phyloP scores from a whole-genome alignment of 257 asterid species.

The Solanum chaucha region DNA sequence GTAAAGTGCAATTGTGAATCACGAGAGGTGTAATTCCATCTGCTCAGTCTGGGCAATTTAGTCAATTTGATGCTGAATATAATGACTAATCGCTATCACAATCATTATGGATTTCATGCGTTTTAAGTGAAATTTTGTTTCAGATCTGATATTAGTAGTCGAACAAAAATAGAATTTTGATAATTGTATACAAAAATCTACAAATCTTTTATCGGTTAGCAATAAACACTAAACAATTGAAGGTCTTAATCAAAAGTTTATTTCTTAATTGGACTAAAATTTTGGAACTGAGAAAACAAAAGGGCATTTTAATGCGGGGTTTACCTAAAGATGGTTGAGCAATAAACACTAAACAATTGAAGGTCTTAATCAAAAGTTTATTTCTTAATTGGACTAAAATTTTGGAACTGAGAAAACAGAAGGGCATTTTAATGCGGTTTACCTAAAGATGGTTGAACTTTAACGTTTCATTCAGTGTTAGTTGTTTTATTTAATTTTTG shows the following conservation, averaged over 20 bases:
- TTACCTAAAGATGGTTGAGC: too few relatives aligned
- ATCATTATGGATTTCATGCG: not conserved
- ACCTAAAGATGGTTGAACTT: not conserved
- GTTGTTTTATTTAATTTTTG: not conserved
- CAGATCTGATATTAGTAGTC: not conserved
- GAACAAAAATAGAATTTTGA: not conserved
- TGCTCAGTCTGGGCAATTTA: constrained; percentile 25
- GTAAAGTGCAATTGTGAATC: constrained; percentile 13
- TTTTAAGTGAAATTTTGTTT: not conserved
- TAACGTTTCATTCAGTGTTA: not conserved
- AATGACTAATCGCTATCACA: not conserved
- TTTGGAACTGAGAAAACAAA: too few relatives aligned
- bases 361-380: not conserved
- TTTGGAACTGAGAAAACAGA: not conserved
- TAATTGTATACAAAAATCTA: not conserved
- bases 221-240: not conserved
- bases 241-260: not conserved
- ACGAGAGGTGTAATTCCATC: constrained; percentile 10
- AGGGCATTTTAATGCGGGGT: too few relatives aligned
- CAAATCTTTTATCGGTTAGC: not conserved
- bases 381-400: not conserved
- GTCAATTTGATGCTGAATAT: constrained; percentile 17
- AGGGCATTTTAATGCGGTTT: not conserved
- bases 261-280: not conserved
- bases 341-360: not conserved